Conservation (phyloP, 805 yeast genomes). For the Candida quercuum region DNA sequence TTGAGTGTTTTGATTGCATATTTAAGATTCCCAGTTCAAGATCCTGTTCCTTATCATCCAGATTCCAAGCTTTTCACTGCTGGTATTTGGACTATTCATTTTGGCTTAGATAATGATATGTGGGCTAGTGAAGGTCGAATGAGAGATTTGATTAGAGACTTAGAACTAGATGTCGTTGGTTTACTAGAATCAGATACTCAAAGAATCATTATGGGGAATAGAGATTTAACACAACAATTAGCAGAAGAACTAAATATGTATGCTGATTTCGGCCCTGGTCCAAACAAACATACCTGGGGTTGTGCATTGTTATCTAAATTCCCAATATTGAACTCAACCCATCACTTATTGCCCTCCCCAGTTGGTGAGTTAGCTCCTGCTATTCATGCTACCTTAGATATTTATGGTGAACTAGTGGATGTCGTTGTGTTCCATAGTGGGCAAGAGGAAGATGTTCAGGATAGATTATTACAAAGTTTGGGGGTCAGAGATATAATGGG, state of each 20-base stretch:
- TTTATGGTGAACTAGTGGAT: constrained; percentile 83
- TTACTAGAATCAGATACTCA: constrained; percentile 91
- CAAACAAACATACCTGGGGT: constrained; percentile 98
- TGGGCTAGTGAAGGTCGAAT: constrained; percentile 94
- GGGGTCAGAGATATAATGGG: constrained; percentile 79
- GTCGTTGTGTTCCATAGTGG: constrained; percentile 97
- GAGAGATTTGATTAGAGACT: constrained; percentile 75
- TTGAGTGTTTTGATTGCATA: constrained; percentile 49
- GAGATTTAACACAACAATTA: constrained; percentile 86
- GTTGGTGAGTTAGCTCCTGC: constrained; percentile 99
- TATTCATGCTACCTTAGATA: constrained; percentile 89
- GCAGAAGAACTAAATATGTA: constrained; percentile 94
- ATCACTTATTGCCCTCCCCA: constrained; percentile 91
- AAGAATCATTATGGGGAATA: constrained; percentile 88
- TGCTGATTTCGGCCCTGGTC: constrained; percentile 96
- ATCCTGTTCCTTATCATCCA: constrained; percentile 66
- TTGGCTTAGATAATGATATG: constrained; percentile 95
- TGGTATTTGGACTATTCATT: constrained; percentile 98
- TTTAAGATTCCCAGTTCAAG: constrained; percentile 49
- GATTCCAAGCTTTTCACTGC: constrained; percentile 74
- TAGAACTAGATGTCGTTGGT: constrained; percentile 89
- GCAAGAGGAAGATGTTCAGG: constrained; percentile 96
- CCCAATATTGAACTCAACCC: constrained; percentile 87
- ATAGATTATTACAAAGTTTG: constrained; percentile 79
- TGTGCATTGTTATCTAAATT: constrained; percentile 87